A percentile compares a stretch with the other conserved stretches of the same genome.
phyloP scores from a whole-genome alignment of 345 rosid species.

The Salix udensis region DNA sequence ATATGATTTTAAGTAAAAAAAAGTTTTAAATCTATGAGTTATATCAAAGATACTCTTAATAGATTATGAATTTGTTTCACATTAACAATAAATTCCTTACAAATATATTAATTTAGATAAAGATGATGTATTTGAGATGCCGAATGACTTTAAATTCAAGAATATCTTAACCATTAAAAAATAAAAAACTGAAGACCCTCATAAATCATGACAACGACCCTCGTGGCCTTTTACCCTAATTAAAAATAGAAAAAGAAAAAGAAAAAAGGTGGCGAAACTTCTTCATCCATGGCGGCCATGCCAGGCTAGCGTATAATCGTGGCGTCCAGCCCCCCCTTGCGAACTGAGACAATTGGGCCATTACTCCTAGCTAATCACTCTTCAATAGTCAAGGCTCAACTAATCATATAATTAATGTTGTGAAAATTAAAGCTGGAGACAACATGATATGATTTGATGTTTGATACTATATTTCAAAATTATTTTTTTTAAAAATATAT shows the following conservation, averaged over 20 bases:
- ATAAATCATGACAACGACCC: neutral
- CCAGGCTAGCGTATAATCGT: neutral
- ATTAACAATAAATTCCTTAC: too few relatives aligned
- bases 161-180: neutral
- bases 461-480: too few relatives aligned
- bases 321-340: neutral
- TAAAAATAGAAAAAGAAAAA: too few relatives aligned
- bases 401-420: neutral
- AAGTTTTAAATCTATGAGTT: too few relatives aligned
- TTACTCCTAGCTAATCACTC: neutral
- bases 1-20: too few relatives aligned
- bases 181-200: neutral
- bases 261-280: neutral
- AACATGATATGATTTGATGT: too few relatives aligned
- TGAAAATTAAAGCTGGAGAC: neutral
- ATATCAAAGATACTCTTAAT: too few relatives aligned
- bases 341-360: neutral
- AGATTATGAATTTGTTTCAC: too few relatives aligned
- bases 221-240: neutral
- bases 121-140: too few relatives aligned
- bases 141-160: too few relatives aligned
- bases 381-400: neutral
- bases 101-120: too few relatives aligned
- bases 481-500: too few relatives aligned
- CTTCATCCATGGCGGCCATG: neutral